These are phyloP conservation scores for Linnemannia hyalina DNA, from an alignment of 192 early-diverging fungal genomes.

Conservation along the genomic window DNA sequence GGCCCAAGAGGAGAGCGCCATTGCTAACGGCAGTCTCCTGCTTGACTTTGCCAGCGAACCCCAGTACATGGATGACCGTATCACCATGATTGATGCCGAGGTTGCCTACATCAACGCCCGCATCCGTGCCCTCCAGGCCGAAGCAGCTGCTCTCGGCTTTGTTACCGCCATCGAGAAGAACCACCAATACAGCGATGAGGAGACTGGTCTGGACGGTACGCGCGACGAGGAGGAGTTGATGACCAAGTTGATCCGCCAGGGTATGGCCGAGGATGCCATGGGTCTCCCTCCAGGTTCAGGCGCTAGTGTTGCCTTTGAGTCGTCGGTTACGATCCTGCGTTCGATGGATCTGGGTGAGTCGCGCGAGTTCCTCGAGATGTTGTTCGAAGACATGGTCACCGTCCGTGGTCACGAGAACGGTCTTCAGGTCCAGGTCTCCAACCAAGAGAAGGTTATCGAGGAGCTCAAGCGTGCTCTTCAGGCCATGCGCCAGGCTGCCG, in stretches of 20 bases:
- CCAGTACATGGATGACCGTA: conserved; percentile 69
- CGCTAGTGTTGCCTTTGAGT: conserved; percentile 65
- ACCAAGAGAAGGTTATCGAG: conserved; percentile 64
- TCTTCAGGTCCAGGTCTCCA: conserved; percentile 57
- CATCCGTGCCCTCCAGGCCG: conserved; percentile 64
- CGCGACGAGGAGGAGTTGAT: conserved; percentile 51
- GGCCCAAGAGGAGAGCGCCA: conserved; percentile 52
- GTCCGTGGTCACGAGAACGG: conserved; percentile 63
- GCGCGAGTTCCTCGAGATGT: conserved; percentile 64
- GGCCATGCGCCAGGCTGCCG: conserved; percentile 71
- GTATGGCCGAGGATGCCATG: conserved; percentile 54
- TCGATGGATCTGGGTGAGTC: conserved; percentile 64
- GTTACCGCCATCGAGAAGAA: conserved; percentile 43
- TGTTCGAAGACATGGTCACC: conserved; percentile 69
- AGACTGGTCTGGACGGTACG: conserved; percentile 12
- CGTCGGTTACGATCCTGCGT: conserved; percentile 62
- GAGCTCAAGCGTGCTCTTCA: conserved; percentile 68
- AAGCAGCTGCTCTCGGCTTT: conserved; percentile 58
- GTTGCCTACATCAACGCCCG: conserved; percentile 68
- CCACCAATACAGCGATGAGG: conserved; percentile 11
- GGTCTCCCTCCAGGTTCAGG: conserved; percentile 55
- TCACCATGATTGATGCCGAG: conserved; percentile 70
- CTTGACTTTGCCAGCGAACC: conserved; percentile 53
- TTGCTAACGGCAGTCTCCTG: conserved; percentile 36
- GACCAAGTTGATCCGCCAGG: conserved; percentile 46